Evolutionary conservation across 2,329 filamentous ascomycete species (phyloP).

Genomic region (Diaporthe helianthi): DNA sequence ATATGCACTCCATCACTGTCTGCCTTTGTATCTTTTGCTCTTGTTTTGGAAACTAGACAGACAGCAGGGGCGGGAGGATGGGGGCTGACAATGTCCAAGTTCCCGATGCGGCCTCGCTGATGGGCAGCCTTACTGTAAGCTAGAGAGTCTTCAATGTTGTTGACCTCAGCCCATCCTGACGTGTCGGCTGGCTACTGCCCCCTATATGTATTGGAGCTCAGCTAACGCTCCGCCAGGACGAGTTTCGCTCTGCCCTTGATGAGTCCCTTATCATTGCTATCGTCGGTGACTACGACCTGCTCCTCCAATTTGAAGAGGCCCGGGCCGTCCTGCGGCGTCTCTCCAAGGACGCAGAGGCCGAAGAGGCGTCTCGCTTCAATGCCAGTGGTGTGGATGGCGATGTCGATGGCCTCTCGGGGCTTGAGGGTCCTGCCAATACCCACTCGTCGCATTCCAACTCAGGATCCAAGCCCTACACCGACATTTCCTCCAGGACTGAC

Average conservation of each 20-base stretch:
- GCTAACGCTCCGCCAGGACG: conserved; percentile 55
- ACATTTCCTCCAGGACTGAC: conserved; percentile 31
- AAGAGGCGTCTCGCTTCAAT: conserved; percentile 81
- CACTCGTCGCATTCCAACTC: conserved; percentile 25
- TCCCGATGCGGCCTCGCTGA: conserved; percentile 27
- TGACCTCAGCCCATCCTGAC: not conserved
- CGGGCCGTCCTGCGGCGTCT: conserved; percentile 69
- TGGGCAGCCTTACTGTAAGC: conserved; percentile 29
- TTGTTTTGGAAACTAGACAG: not conserved
- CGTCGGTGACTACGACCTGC: conserved; percentile 73
- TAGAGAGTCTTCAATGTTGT: too few species aligned
- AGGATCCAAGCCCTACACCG: conserved; percentile 28
- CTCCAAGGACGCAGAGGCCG: conserved; percentile 66
- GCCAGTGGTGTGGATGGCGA: conserved; percentile 69
- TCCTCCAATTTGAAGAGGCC: conserved; percentile 59
- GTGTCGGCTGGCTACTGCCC: not conserved
- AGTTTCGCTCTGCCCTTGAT: conserved; percentile 79
- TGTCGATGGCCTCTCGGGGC: conserved; percentile 38
- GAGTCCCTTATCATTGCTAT: conserved; percentile 80
- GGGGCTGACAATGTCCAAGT: not conserved
- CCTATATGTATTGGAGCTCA: not conserved
- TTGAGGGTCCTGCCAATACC: conserved; percentile 20
- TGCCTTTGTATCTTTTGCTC: not conserved
- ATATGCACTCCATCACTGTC: not conserved
- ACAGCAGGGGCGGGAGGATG: conserved; percentile 9